Evolutionary conservation across 1,139 yeast species (phyloP), one percentile per base, ranked within the genome.

Genomic region (Scheffersomyces segobiensis): DNA sequence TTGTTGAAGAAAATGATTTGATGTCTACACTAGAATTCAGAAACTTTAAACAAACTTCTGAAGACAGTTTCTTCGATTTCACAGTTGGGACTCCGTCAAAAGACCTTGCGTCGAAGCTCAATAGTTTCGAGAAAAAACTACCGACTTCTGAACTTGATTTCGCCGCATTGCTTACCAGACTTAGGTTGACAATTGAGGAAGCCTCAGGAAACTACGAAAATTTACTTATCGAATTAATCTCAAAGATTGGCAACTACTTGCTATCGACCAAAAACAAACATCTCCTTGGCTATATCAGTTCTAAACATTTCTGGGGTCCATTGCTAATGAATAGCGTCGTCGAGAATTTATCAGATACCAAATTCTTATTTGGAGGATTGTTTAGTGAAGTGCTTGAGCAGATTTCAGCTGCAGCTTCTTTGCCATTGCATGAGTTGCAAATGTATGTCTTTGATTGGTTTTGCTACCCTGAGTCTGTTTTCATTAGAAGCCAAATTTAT

Each of bases 91-190:
- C 66, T 7, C 69, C 79, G 3, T 57, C 67, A 14, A 39, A 59
- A 2, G 62, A 65, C 42, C 57, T 78, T 52, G 14, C 53, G 52
- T 46, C 57, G 24, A 50, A 56, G 10, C 50, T 56, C 14, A 53
- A 52, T 24, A 49, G 56, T 7, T 39, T 62, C 21, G 62, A 61
- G 21, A 64, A 65, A 24, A 76, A 79, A 56, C 66, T 78, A 22
- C 81, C 86, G 5, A 71, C 77, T 3, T 70, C 81, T 10, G 79
- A 79, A 51, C 63, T 82, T 53, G 91, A 87, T 65, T 72, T 81
- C 24, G 75, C 82, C 39, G 84, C 81, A 2, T 66, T 83, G 1
- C 58, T 85, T 1, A 69, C 70, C 52, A 76, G 85, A 61, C 59
- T 84, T 6, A 63, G 67, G 17, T 63, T 70, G 2, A 57, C 80